Evolutionary conservation across 164 flowering plant species (phyloP), one percentile per base, ranked within the genome.

Genomic region (Litsea cubeba): DNA sequence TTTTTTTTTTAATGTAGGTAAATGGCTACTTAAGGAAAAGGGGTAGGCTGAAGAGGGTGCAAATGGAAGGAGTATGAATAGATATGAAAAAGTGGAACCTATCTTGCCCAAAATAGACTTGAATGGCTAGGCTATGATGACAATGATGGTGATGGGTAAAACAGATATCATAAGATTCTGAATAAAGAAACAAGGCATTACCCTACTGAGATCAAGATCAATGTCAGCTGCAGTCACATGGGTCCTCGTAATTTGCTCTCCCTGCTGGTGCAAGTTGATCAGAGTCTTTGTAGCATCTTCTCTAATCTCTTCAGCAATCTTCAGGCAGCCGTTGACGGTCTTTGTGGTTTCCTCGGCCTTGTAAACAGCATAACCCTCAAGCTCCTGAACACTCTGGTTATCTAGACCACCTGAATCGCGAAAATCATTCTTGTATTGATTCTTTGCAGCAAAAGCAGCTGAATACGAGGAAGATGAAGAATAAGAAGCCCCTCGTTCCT

Each of bases 171-270:
- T 54, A 54, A 54, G 60, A 54, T 54, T 54, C 60, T 54, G n/a
- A 54, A 54, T 54, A 14, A 54, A 54, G 15, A 49, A 50, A 26
- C 18, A 46, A 17, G 49, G 35, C 11, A 71, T 78, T 81, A 92
- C 94, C 87, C 74, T 77, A 62, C 87, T 88, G 76, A 92, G 82
- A 79, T 92, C 94, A 73, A 87, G 88, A 22, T 92, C 95, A 65
- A 82, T 89, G 24, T 85, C 84, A 50, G 76, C 86, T 65, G 86
- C 88, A 81, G 80, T 79, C 51, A 54, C 49, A 69, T 92, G 97
- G 17, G 97, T 88, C 85, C 90, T 84, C 5, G 79, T 82, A 60
- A 92, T 92, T 78, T 90, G 95, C 75, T 92, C 97, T 24, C 97
- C 97, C 77, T 92, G 97, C 50, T 85, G 84, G 70, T 92, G 91